Evolutionary conservation across 352 stramenopile species (phyloP), one percentile per base, ranked within the genome.

Genomic region (Globisporangium parvum): DNA sequence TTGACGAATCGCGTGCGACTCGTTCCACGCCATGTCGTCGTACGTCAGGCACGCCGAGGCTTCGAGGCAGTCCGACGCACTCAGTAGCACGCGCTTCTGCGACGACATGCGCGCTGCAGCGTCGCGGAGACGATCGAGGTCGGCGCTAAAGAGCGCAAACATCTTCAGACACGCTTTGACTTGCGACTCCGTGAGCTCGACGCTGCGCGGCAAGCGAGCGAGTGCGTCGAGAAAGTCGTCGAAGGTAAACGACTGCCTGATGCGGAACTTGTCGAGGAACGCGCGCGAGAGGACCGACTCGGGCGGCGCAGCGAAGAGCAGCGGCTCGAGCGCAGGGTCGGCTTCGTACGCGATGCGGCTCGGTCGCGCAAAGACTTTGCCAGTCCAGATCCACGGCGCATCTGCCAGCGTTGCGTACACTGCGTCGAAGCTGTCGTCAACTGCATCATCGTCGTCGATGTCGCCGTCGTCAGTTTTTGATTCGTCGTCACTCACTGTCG

Each of bases 21-120:
- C 69, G 28, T 88, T 74, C 82, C 82, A 92, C 47, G 82, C 63
- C 82, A 92, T 92, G 52, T 92, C 82, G 31, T 92, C 82, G 55
- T 77, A 85, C 0, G 65, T 74, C 24, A 92, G 53, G 21, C 71
- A 55, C 10, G 61, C 55, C 4, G 74, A 66, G 35, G 61, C 60
- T 47, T 76, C 24, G 12, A 88, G 46, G 4, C 50, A 42, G 35
- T 77, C 76, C 5, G 44, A 53, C 41, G 65, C 51, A 51, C 80
- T 69, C 45, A 85, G 37, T 26, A 85, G 59, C 33, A 83, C 62
- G 55, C 78, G 55, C 46, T 81, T 65, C 59, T 74, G 58, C 28
- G 66, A 59, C 40, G 51, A 40, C 28, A 82, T 65, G 10, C 65
- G 59, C 31, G 47, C 48, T 4, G 78, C 31, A 1, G 53, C 62